Base-by-base conservation (phyloP, 2,329 filamentous ascomycete genomes). In the Clonostachys sp. region DNA sequence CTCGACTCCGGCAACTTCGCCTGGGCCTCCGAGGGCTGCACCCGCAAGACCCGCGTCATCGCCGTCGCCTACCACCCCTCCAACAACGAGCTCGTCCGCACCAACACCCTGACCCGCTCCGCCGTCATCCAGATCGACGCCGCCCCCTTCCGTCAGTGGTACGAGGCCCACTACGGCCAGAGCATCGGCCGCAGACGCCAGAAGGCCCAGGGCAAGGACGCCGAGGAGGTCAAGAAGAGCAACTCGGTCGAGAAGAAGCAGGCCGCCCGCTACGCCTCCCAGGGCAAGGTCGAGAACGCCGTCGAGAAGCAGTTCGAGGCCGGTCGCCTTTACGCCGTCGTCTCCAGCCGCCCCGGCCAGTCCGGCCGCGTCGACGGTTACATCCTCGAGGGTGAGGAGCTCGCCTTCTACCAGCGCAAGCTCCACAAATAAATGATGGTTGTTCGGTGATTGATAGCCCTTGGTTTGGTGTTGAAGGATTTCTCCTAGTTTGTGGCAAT, bases 41-140 rank as follows among this genome's bases (percentile, higher is more conserved):
- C 92, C 77, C 92, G 94, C 86, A 99, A 99, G 87, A 91, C 89
- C 77, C 94, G 95, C 82, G 89, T 99, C 74, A 96, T 99, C 74
- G 91, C 81, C 67, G 95, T 99, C 78, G 87, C 86, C 72, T 99
- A 91, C 89, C 95, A 99, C 80, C 95, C 94, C 56, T 96, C 92
- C 74, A 99, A 99, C 91, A 99, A 99, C 90, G 94, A 99, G 81
- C 85, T 99, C 64, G 91, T 99, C 82, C 94, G 94, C 71, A 99
- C 94, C 77, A 99, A 99, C 87, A 97, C 94, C 80, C 84, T 99
- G 73, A 99, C 94, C 83, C 95, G 91, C 81, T 90, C 90, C 70
- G 94, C 94, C 78, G 89, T 99, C 68, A 89, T 99, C 73, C 94
- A 99, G 83, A 81, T 99, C 77, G 94, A 99, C 76, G 94, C 95